Evolutionary conservation across 2,329 filamentous ascomycete genomes (phyloP), one percentile per base, ranked within the genome.

Genomic region (Aspergillus nomiae): DNA sequence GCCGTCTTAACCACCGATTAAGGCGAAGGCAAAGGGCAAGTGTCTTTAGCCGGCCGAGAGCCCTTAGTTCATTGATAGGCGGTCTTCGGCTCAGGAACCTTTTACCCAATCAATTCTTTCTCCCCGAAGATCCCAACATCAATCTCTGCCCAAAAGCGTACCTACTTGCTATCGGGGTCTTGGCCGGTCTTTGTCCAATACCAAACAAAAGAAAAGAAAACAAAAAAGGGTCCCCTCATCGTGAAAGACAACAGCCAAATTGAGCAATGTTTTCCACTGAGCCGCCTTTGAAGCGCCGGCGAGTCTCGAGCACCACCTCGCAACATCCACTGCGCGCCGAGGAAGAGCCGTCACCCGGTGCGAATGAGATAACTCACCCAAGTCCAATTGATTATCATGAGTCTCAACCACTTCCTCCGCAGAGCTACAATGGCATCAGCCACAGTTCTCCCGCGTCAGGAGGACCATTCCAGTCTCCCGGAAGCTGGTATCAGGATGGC

Each of bases 401-500:
- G 14, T n/a, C 26, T 50, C 30, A 54, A 36, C 51, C n/a, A 32
- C 51, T 28, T 28, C 30, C 28, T 54, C 30, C 32, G 10, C 51
- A 34, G 12, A 19, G 36, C 43, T 38, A 50, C 34, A 38, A 57
- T 28, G 41, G 53, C 30, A 43, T 54, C 38, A 48, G 56, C 34
- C 41, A 62, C 54, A 63, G 10, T 30, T 58, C 63, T 3, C 57
- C 63, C 4, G 21, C 38, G 1, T 58, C 57, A 8, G 38, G 56
- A 57, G 55, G 51, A 5, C 48, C 41, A 21, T 61, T 67, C 41
- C 45, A 67, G 38, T 58, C 56, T 38, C 60, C 63, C 4, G 58
- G 58, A n/a, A 69, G 69, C 56, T 71, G 72, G 71, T 61, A 64
- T 46, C 69, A 72, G 24, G 74, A 76, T 64, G 69, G 68, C 19